Conservation (phyloP, 2,329 filamentous ascomycete genomes). For the Scortechinia acanthostroma region DNA sequence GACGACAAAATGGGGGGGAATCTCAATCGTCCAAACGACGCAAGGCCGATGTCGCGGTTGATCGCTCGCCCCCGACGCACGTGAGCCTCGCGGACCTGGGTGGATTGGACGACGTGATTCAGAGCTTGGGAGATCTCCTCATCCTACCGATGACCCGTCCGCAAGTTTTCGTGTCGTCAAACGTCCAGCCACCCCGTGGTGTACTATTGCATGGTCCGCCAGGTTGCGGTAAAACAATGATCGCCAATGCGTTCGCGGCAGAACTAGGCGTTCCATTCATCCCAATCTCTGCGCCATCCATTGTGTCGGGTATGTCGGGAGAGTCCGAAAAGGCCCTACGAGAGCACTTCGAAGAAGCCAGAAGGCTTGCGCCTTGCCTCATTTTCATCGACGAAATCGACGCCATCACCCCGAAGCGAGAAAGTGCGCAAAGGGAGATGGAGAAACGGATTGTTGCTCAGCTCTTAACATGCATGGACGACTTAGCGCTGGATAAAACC, state of each 20-base stretch:
- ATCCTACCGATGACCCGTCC: slow-evolving; percentile 67
- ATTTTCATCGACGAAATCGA: slow-evolving; percentile 92
- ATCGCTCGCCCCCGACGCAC: slow-evolving; percentile 59
- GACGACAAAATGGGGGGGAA: slow-evolving; percentile 53
- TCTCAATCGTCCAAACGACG: slow-evolving; percentile 59
- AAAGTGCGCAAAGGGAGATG: slow-evolving; percentile 79
- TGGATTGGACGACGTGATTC: slow-evolving; percentile 67
- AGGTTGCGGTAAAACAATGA: slow-evolving; percentile 79
- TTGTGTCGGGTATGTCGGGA: slow-evolving; percentile 81
- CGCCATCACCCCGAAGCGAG: slow-evolving; percentile 78
- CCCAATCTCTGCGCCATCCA: slow-evolving; percentile 72
- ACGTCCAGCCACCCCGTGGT: slow-evolving; percentile 65
- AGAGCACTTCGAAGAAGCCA: slow-evolving; percentile 82
- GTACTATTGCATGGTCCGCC: slow-evolving; percentile 77
- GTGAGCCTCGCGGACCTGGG: slow-evolving; percentile 68
- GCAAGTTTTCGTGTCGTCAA: slow-evolving; percentile 55
- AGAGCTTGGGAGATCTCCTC: slow-evolving; percentile 63
- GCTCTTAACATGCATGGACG: slow-evolving; percentile 80
- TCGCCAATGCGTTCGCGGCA: slow-evolving; percentile 73
- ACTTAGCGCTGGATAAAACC: slow-evolving; percentile 65
- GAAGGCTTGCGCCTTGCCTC: slow-evolving; percentile 76
- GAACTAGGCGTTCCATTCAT: slow-evolving; percentile 73
- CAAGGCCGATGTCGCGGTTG: slow-evolving; percentile 42
- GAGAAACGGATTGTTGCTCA: slow-evolving; percentile 81
- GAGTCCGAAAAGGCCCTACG: slow-evolving; percentile 82